Conservation (phyloP, 352 stramenopile species). For the Phytophthora kernoviae region DNA sequence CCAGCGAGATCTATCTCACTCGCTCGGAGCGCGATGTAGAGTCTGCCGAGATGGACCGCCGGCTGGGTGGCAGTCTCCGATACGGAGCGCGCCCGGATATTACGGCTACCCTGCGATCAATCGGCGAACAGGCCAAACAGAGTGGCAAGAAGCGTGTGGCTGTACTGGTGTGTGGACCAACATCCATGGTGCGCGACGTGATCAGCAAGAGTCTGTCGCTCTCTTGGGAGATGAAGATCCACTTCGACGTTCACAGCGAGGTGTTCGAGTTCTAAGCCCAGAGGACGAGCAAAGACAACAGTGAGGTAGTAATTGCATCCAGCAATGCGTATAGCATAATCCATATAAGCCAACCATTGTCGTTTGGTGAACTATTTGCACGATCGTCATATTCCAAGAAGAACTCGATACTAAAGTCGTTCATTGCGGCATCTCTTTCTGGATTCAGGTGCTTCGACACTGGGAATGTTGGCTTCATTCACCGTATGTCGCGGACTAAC, state of each 20-base stretch:
- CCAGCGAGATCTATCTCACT: slow-evolving; percentile 44
- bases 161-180: slow-evolving; percentile 48
- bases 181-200: slow-evolving; percentile 35
- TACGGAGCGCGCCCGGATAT: slow-evolving; percentile 38
- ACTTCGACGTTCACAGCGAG: slow-evolving; percentile 50
- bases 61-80: slow-evolving; percentile 21
- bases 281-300: neutral
- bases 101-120: slow-evolving; percentile 14
- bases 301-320: neutral
- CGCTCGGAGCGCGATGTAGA: slow-evolving; percentile 32
- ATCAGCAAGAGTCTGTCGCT: slow-evolving; percentile 26
- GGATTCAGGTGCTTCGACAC: too few species aligned
- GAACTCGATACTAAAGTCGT: too few species aligned
- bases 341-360: too few species aligned
- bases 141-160: slow-evolving; percentile 35
- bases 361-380: too few species aligned
- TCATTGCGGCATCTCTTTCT: too few species aligned
- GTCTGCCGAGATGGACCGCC: slow-evolving; percentile 24
- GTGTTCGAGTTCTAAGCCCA: slow-evolving; percentile 34
- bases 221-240: slow-evolving; percentile 32
- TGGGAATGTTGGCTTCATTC: too few species aligned
- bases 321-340: too few species aligned
- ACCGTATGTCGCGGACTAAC: too few species aligned
- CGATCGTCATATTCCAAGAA: too few species aligned
- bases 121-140: slow-evolving; percentile 39